Conservation (phyloP, 1,284 basidiomycete species). For the Tilletia setariae region DNA sequence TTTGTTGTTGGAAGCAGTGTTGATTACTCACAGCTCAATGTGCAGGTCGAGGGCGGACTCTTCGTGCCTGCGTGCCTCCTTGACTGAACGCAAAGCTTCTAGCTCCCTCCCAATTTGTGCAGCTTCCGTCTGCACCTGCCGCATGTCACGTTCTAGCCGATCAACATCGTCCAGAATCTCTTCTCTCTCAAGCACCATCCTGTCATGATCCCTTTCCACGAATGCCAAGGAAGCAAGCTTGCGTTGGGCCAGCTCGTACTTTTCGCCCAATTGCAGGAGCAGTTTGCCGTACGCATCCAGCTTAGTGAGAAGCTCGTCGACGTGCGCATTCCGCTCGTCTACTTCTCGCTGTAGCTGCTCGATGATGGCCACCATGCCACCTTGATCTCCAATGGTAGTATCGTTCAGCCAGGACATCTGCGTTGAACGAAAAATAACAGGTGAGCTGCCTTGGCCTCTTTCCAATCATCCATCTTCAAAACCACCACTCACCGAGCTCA, state of each 20-base stretch:
- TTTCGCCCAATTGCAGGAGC: constrained; percentile 7
- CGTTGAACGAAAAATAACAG: not conserved
- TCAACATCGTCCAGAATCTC: constrained; percentile 23
- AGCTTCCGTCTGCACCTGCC: not conserved
- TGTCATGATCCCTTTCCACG: not conserved
- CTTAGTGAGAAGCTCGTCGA: constrained; percentile 10
- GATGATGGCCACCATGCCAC: constrained; percentile 1
- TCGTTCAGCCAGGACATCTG: constrained; percentile 14
- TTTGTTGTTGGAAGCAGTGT: not conserved
- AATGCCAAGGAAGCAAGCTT: not conserved
- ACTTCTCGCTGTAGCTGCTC: constrained; percentile 5
- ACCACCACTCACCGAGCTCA: not conserved
- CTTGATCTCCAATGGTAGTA: not conserved
- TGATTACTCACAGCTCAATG: not conserved
- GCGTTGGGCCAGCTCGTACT: constrained; percentile 6
- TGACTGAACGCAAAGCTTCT: constrained; percentile 1
- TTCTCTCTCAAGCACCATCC: constrained; percentile 1
- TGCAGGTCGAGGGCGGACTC: not conserved
- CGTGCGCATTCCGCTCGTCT: constrained; percentile 3
- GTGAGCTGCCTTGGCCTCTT: not conserved
- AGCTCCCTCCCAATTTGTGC: constrained; percentile 17
- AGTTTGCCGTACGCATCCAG: constrained; percentile 3
- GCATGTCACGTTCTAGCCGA: constrained; percentile 18
- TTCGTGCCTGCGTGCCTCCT: not conserved
- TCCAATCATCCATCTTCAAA: not conserved